Conservation (phyloP, 1,284 basidiomycete species). For the Cryptococcus wingfieldii region DNA sequence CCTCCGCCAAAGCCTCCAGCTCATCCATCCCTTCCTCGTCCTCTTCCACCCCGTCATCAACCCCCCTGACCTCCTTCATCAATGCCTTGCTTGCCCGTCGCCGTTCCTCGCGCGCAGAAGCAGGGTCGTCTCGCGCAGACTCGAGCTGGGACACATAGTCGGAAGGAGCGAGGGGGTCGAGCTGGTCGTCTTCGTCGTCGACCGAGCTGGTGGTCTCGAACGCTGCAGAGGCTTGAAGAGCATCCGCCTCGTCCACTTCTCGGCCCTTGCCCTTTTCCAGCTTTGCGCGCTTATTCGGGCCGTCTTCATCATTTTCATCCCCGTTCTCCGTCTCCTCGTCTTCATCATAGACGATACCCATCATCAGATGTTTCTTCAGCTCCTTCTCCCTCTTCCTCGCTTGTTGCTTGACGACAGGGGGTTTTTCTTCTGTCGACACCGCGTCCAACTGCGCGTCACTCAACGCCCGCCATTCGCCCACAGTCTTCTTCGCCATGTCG, state of each 20-base stretch:
- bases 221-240: slow-evolving; percentile 10
- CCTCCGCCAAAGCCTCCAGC: slow-evolving; percentile 2
- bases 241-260: slow-evolving; percentile 13
- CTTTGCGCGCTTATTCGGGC: slow-evolving; percentile 3
- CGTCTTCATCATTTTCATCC: slow-evolving; percentile 40
- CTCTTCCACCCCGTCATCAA: slow-evolving; percentile 39
- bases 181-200: slow-evolving; percentile 49
- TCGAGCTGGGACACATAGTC: slow-evolving; percentile 60
- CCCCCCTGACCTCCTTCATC: slow-evolving; percentile 14
- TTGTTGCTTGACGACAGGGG: slow-evolving; percentile 41
- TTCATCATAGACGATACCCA: slow-evolving; percentile 26
- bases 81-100: slow-evolving; percentile 9
- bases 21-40: slow-evolving; percentile 52
- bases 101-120: slow-evolving; percentile 17
- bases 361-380: background rate
- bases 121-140: slow-evolving; percentile 23
- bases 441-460: slow-evolving; percentile 56
- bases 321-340: slow-evolving; percentile 42
- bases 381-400: slow-evolving; percentile 34
- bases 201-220: slow-evolving; percentile 39
- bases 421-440: slow-evolving; percentile 31
- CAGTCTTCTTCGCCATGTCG: slow-evolving; percentile 74
- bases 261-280: slow-evolving; percentile 38
- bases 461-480: slow-evolving; percentile 87
- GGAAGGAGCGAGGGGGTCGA: slow-evolving; percentile 18